Base-by-base conservation (phyloP, 2,329 filamentous ascomycete species). In the Coleophoma cylindrospora region DNA sequence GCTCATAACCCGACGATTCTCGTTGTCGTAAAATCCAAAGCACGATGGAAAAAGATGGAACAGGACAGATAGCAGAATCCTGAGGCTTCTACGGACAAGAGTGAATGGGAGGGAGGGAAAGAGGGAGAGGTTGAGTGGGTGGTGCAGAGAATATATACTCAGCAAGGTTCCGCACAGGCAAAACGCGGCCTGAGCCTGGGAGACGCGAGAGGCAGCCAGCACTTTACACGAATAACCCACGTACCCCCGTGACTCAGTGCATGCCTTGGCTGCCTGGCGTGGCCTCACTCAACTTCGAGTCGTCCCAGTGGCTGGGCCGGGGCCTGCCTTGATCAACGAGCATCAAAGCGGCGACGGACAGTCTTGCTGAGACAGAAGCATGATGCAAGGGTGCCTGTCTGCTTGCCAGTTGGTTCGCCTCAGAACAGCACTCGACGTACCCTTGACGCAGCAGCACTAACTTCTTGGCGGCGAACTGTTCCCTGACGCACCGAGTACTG, bases 171-270 rank as follows among this genome's bases (percentile, higher is more conserved):
- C 17, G 22, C 40, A 34, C 49, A 43, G 46, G 41, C 43, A 51
- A 48, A 22, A 49, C 48, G 50, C 47, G 50, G 47, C 37, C 36
- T 40, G 40, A 32, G 40, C 27, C 37, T 21, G 45, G 49, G 15
- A 22, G 34, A 51, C 50, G 50, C 47, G 47, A 8, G 11, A 12
- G 21, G 45, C 38, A 47, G 41, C 34, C 41, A 38, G 21, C 48
- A 45, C 47, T 50, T 47, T 36, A 43, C 50, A 34, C 50, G 50
- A n/a, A 4, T 27, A 15, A n/a, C 19, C 19, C 41, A 27, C 41
- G 41, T 15, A 44, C 8, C 41, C 41, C 41, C 41, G 41, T 44
- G 41, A 44, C 41, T 43, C 13, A 9, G 14, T 32, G 36, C 7
- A 12, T 38, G 36, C 14, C 15, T 17, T 38, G 13, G 32, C 19